Evolutionary conservation across 75 land plant species (phyloP).

Genomic region (Selaginella moellendorffii): DNA sequence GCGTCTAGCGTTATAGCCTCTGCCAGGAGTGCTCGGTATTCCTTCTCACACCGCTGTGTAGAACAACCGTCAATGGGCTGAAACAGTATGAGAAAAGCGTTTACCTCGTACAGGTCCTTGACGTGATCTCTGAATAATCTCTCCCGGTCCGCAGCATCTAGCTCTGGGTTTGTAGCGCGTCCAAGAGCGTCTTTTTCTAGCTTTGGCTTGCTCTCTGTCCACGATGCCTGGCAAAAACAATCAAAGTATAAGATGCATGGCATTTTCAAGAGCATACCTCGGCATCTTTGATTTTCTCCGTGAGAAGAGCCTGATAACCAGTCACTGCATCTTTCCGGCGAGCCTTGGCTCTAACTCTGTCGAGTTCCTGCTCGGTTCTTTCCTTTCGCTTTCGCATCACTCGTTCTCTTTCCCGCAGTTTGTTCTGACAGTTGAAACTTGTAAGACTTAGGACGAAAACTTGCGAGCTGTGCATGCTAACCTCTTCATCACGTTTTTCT

Average conservation of each 20-base stretch:
- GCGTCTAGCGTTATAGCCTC: constrained; percentile 59
- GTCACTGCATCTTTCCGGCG: constrained; percentile 68
- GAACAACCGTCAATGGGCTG: too few relatives aligned
- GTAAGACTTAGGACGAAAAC: too few relatives aligned
- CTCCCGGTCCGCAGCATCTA: constrained; percentile 55
- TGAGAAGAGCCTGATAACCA: constrained; percentile 81
- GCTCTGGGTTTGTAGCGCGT: constrained; percentile 66
- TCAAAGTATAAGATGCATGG: constrained; percentile 6
- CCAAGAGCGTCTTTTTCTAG: constrained; percentile 87
- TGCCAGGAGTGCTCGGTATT: constrained; percentile 44
- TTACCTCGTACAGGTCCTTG: constrained; percentile 44
- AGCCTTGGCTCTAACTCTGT: constrained; percentile 54
- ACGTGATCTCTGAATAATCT: constrained; percentile 81
- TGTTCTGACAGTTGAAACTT: too few relatives aligned
- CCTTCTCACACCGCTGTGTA: constrained; percentile 51
- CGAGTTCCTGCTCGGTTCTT: constrained; percentile 88
- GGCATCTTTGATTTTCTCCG: constrained; percentile 83
- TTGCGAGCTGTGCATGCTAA: too few relatives aligned
- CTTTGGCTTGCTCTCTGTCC: constrained; percentile 70
- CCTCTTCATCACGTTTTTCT: constrained; percentile 74
- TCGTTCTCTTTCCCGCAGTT: constrained; percentile 74
- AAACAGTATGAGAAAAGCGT: too few relatives aligned
- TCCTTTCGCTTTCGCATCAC: constrained; percentile 86
- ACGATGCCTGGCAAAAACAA: constrained; percentile 50
- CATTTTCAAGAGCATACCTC: constrained; percentile 32